These are phyloP conservation scores for Boletus rex-veris DNA, from an alignment of 768 basidiomycete genomes.

Conservation along the genomic window DNA sequence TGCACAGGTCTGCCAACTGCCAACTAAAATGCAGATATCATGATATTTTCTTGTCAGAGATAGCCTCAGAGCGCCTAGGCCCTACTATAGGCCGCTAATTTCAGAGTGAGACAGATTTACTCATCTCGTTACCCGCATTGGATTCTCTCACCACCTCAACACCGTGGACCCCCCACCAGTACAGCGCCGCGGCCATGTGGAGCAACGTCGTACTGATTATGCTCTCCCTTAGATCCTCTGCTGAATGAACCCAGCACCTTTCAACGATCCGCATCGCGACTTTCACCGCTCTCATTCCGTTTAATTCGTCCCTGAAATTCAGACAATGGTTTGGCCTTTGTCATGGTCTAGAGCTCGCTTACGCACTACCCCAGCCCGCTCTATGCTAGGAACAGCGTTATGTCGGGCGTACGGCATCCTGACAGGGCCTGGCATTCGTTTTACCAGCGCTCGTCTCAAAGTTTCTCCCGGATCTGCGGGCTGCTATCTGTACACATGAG, in stretches of 20 bases:
- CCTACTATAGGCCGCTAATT: too few relatives aligned
- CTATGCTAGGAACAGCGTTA: neutral
- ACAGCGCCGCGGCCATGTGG: slow-evolving; percentile 1
- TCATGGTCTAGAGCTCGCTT: too few relatives aligned
- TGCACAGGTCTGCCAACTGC: neutral
- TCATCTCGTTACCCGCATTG: neutral
- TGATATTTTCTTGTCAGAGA: too few relatives aligned
- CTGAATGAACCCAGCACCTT: neutral
- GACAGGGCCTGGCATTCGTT: neutral
- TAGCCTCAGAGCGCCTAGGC: too few relatives aligned
- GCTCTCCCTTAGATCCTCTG: neutral
- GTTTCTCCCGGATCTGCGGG: too few relatives aligned
- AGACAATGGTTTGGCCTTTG: too few relatives aligned
- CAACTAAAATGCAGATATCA: too few relatives aligned
- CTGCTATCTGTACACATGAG: too few relatives aligned
- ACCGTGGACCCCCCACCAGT: neutral
- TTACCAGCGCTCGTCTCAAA: neutral
- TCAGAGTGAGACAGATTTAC: neutral
- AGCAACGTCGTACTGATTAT: neutral
- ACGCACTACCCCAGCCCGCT: neutral
- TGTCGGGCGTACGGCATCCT: neutral
- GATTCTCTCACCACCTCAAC: neutral
- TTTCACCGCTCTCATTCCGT: neutral
- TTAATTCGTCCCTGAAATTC: neutral
- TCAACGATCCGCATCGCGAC: slow-evolving; percentile 2